Conservation (phyloP, 108 stramenopile genomes). For the Nitzschia inconspicua region DNA sequence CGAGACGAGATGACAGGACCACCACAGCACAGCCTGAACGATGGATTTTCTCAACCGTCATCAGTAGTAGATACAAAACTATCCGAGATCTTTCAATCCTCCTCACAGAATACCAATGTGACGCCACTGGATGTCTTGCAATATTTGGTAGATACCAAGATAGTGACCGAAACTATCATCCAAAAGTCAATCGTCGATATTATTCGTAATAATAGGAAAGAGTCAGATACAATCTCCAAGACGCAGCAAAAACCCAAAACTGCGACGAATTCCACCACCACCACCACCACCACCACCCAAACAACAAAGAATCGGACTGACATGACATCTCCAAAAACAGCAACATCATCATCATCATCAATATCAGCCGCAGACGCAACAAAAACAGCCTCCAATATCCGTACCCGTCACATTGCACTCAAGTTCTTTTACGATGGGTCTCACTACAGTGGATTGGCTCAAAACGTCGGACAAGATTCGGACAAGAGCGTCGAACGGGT, state of each 20-base stretch:
- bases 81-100: too few relatives aligned
- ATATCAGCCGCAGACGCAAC: not conserved
- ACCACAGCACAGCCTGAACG: too few relatives aligned
- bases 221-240: not conserved
- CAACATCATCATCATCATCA: not conserved
- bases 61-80: too few relatives aligned
- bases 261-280: not conserved
- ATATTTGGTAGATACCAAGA: constrained; percentile 19
- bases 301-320: not conserved
- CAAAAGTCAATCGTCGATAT: constrained; percentile 14
- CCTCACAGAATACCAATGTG: not conserved
- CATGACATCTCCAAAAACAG: not conserved
- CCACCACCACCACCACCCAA: not conserved
- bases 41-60: too few relatives aligned
- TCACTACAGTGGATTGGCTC: constrained; percentile 76
- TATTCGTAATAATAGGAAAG: not conserved
- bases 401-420: constrained; percentile 84
- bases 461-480: constrained; percentile 59
- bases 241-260: not conserved
- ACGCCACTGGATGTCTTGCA: constrained; percentile 20
- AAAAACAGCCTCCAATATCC: not conserved
- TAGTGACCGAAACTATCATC: constrained; percentile 10
- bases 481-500: constrained; percentile 84
- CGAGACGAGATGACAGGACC: too few relatives aligned
- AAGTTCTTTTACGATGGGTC: constrained; percentile 89